Conservation (phyloP, 495 filamentous ascomycete species). For the Bombardia bombarda region DNA sequence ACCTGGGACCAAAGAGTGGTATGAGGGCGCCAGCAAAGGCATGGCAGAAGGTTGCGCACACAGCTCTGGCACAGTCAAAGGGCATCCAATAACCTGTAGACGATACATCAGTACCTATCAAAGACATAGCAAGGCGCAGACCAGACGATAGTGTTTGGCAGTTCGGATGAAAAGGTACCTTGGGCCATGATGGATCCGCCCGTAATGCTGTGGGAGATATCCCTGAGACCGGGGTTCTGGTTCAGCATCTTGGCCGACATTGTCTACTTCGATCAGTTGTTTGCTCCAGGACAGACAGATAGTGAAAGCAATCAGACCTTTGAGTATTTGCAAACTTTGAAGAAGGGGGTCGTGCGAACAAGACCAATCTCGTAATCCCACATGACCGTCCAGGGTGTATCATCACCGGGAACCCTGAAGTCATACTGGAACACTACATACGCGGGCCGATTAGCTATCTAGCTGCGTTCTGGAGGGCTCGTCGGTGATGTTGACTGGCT, state of each 20-base stretch:
- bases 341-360: constrained; percentile 88
- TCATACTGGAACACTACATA: constrained; percentile 77
- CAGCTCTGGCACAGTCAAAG: constrained; percentile 69
- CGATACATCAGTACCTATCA: constrained; percentile 1
- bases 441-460: not conserved
- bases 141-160: not conserved
- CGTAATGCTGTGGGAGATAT: constrained; percentile 89
- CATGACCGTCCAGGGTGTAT: constrained; percentile 67
- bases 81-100: constrained; percentile 92
- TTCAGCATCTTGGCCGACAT: constrained; percentile 75
- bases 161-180: constrained; percentile 43
- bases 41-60: constrained; percentile 83
- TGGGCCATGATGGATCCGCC: constrained; percentile 84
- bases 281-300: constrained; percentile 20
- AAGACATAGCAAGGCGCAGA: not conserved
- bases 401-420: constrained; percentile 66
- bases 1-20: constrained; percentile 77
- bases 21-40: constrained; percentile 76
- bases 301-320: constrained; percentile 40
- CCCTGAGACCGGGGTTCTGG: constrained; percentile 69
- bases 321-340: constrained; percentile 77
- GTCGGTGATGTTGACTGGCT: not conserved
- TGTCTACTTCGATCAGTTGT: too few species aligned
- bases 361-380: constrained; percentile 98
- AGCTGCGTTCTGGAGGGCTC: not conserved